Evolutionary conservation across 2,329 filamentous ascomycete genomes (phyloP).

Genomic region (Coleophoma eucalyptorum): DNA sequence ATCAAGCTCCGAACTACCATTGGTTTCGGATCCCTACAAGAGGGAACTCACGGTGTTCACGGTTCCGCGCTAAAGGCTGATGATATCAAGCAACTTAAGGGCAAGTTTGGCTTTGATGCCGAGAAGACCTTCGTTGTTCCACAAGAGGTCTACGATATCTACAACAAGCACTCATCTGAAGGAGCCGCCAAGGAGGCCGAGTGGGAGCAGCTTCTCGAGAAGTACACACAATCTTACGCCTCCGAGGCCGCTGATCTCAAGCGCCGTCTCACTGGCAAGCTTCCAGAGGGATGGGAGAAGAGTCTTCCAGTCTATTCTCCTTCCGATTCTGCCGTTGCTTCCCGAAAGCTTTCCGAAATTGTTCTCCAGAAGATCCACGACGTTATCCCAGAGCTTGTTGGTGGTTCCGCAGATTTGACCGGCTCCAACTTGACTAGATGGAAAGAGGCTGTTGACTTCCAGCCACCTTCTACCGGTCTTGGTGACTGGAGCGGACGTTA

Average conservation of each 20-base stretch:
- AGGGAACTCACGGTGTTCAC: constrained; percentile 95
- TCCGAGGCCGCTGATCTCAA: constrained; percentile 75
- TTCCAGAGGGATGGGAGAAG: constrained; percentile 97
- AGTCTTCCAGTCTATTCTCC: constrained; percentile 86
- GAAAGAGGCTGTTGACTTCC: constrained; percentile 97
- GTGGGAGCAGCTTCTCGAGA: constrained; percentile 91
- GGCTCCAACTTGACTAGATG: constrained; percentile 98
- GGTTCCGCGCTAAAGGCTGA: constrained; percentile 93
- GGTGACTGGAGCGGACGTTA: constrained; percentile 92
- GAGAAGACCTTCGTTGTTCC: constrained; percentile 90
- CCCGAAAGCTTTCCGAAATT: constrained; percentile 93
- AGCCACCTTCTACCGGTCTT: constrained; percentile 80
- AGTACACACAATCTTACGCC: constrained; percentile 77
- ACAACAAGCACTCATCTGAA: constrained; percentile 78
- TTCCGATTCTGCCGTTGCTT: constrained; percentile 78
- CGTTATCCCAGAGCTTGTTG: constrained; percentile 83
- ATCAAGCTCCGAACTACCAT: constrained; percentile 98
- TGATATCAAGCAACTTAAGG: constrained; percentile 90
- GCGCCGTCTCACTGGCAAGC: constrained; percentile 76
- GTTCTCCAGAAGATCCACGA: constrained; percentile 86
- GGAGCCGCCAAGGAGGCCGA: constrained; percentile 88
- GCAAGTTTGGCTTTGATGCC: constrained; percentile 94
- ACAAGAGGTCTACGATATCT: constrained; percentile 89
- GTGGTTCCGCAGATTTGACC: constrained; percentile 96
- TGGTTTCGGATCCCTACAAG: constrained; percentile 87